Base-by-base conservation (phyloP, 2,329 filamentous ascomycete genomes). In the Paecilomyces sp. region DNA sequence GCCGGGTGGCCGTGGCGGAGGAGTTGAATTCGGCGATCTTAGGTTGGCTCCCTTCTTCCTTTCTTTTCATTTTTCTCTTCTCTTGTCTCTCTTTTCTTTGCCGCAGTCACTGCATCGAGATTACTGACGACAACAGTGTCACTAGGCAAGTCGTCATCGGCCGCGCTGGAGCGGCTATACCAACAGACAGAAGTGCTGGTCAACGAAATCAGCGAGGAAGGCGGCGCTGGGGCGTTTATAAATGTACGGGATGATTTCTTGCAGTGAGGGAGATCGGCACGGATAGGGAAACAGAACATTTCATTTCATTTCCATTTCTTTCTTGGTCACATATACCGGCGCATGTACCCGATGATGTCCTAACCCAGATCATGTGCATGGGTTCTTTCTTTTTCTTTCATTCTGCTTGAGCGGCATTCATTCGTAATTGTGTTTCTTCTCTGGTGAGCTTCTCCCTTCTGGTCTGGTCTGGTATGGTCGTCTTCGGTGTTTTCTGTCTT, bases 21-120 rank as follows among this genome's bases (percentile, higher is more conserved):
- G 92, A 96, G 74, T 80, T 99, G 59, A 97, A 97, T 74, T 90
- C 91, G 62, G 92, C 91, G 54, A 96, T 99, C 67, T 75, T 99
- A 61, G 86, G 92, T 96, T 79, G 78, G 87, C 81, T 18, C 57
- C 11, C 60, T 60, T 50, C 24, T 68, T 33, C 57, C 28, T 11
- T 3, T 30, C 22, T 28, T 66, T 28, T 70, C 24, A 22, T 6
- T 28, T 28, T n/a, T n/a, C n/a, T n/a, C n/a, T n/a, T n/a, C n/a
- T n/a, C n/a, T n/a, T n/a, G n/a, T n/a, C n/a, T n/a, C n/a, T n/a
- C n/a, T n/a, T 6, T 28, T 28, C 2, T 28, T 28, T 28, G 25
- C 6, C 25, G n/a, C n/a, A 28, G 25, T 28, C 25, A 3, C 6
- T 28, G 25, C 3, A 6, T 4, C 6, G 2, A 53, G 4, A 8